A percentile compares a stretch with the other conserved stretches of the same genome.
phyloP scores from a whole-genome alignment of 176 grass and related monocot genomes.

The Microstegium vimineum region DNA sequence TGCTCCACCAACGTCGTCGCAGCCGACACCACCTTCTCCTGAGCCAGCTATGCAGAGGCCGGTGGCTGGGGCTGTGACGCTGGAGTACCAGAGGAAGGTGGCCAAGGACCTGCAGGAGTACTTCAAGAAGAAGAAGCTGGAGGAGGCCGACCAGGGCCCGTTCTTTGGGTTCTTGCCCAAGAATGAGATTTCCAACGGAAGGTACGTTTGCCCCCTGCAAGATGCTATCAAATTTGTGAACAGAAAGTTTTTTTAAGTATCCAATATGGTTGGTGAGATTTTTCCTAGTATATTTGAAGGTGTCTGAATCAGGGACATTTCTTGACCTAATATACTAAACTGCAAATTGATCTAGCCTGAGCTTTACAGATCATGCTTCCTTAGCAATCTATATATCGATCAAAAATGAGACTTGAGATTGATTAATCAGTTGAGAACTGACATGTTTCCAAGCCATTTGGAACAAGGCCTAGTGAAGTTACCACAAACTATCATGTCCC shows the following conservation, averaged over 20 bases:
- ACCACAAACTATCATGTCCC: neutral
- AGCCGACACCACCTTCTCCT: conserved; percentile 20
- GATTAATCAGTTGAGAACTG: neutral
- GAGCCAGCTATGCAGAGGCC: conserved; percentile 6
- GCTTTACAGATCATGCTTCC: neutral
- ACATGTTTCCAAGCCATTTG: neutral
- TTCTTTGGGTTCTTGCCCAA: conserved; percentile 82
- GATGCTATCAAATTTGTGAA: conserved; percentile 1
- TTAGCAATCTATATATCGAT: neutral
- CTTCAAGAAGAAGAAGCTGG: conserved; percentile 97
- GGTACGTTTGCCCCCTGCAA: conserved; percentile 51
- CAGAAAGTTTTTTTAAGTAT: neutral
- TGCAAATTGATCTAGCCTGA: neutral
- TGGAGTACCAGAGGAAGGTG: conserved; percentile 98
- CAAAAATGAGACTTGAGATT: neutral
- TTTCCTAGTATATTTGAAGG: neutral
- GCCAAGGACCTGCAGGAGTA: conserved; percentile 98
- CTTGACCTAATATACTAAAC: no score
- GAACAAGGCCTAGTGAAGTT: neutral
- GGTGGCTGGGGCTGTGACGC: conserved; percentile 55
- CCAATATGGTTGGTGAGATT: neutral
- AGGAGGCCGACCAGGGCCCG: conserved; percentile 72
- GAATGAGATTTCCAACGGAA: conserved; percentile 95
- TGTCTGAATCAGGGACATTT: neutral
- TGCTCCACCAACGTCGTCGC: conserved; percentile 22